These are phyloP conservation scores for Backusella psychrophila DNA, from an alignment of 192 early-diverging fungal genomes.

Conservation along the genomic window DNA sequence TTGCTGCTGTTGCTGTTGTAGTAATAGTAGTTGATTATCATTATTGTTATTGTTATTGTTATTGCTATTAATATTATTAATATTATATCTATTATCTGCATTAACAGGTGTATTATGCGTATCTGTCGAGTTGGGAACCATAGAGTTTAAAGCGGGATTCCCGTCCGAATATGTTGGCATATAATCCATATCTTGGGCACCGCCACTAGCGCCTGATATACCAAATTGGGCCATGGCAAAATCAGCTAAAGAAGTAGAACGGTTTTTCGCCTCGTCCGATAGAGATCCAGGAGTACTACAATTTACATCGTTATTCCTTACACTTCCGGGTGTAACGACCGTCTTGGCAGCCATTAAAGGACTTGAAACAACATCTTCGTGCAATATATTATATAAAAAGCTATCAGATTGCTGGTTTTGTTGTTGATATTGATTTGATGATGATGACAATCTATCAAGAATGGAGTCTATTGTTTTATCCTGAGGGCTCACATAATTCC, in stretches of 20 bases:
- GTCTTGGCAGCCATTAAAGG: slow-evolving; percentile 27
- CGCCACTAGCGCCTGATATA: neutral
- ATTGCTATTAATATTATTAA: neutral
- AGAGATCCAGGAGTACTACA: neutral
- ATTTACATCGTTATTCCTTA: neutral
- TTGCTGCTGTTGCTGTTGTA: too few species aligned
- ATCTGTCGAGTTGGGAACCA: neutral
- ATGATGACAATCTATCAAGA: slow-evolving; percentile 14
- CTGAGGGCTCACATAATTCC: slow-evolving; percentile 23
- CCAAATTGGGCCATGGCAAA: neutral
- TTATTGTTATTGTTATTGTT: neutral
- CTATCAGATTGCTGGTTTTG: neutral
- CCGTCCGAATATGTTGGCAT: neutral
- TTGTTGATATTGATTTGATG: neutral
- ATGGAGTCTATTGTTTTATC: slow-evolving; percentile 8
- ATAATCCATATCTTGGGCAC: neutral
- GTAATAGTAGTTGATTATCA: neutral
- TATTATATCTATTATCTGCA: neutral
- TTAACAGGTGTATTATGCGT: neutral
- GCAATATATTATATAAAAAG: slow-evolving; percentile 14
- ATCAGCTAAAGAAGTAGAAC: neutral
- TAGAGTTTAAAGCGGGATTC: neutral
- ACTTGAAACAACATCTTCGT: slow-evolving; percentile 18
- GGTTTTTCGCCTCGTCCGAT: neutral
- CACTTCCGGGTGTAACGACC: slow-evolving; percentile 10